phyloP scores from a whole-genome alignment of 1,284 basidiomycete species.

The Ceratobasidium sp. region DNA sequence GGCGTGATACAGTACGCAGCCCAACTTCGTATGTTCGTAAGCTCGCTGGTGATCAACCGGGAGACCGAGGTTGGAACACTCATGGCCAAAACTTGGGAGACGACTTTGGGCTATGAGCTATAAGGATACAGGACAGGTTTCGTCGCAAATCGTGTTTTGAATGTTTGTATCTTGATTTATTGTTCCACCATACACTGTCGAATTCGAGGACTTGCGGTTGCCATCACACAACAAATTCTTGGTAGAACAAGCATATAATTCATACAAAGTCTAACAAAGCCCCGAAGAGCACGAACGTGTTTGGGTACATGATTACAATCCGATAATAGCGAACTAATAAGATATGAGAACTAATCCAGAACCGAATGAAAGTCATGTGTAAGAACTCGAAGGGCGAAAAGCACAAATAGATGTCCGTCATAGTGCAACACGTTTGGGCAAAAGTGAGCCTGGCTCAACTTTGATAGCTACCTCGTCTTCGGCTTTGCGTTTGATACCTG shows the following conservation, averaged over 20 bases:
- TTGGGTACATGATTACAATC: slow-evolving; percentile 7
- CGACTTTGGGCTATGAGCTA: slow-evolving; percentile 16
- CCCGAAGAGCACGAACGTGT: slow-evolving; percentile 1
- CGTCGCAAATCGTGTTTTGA: neutral
- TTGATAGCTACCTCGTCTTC: slow-evolving; percentile 43
- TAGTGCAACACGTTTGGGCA: slow-evolving; percentile 16
- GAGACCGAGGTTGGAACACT: slow-evolving; percentile 21
- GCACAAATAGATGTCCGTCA: neutral
- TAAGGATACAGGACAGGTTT: neutral
- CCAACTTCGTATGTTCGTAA: slow-evolving; percentile 27
- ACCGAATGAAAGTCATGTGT: neutral
- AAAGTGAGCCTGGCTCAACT: slow-evolving; percentile 13
- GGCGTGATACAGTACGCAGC: slow-evolving; percentile 9
- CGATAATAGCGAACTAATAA: neutral
- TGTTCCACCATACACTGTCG: neutral
- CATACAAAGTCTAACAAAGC: slow-evolving; percentile 17
- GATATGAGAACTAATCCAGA: neutral
- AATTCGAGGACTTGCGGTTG: neutral
- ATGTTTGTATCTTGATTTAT: slow-evolving; percentile 31
- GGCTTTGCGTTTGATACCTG: slow-evolving; percentile 49
- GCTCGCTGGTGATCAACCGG: slow-evolving; percentile 6
- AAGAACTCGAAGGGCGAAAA: neutral
- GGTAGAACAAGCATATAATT: slow-evolving; percentile 16
- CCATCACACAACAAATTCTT: neutral
- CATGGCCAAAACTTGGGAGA: slow-evolving; percentile 35